Percentiles rank a stretch among this genome's conserved stretches.
Evolutionary conservation across 2,329 filamentous ascomycete species (phyloP).

Genomic region (Pseudogymnoascus sp.): DNA sequence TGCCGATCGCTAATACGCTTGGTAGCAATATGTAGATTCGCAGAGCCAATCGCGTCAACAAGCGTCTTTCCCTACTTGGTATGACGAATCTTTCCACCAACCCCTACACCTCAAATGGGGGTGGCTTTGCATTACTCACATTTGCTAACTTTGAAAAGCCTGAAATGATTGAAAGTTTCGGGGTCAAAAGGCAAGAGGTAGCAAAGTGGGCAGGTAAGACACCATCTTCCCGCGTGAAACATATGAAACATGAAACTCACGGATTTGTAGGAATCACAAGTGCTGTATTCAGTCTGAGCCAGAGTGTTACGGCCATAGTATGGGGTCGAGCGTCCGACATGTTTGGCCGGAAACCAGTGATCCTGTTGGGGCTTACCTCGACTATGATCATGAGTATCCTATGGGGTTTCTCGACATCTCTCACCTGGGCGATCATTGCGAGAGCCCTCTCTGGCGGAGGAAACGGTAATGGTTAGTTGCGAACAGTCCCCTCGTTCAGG

Average conservation of each 20-base stretch:
- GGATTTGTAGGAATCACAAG: conserved; percentile 43
- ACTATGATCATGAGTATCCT: conserved; percentile 76
- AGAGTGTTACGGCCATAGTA: conserved; percentile 61
- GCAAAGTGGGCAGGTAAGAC: conserved; percentile 64
- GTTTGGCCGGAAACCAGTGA: conserved; percentile 73
- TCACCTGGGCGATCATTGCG: conserved; percentile 71
- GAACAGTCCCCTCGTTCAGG: background rate
- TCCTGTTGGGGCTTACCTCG: conserved; percentile 62
- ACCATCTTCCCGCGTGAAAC: background rate
- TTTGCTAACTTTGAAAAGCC: conserved; percentile 37
- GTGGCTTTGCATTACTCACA: background rate
- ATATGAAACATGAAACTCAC: conserved; percentile 11
- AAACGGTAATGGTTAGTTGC: conserved; percentile 68
- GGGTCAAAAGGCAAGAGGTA: conserved; percentile 60
- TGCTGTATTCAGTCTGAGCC: conserved; percentile 62
- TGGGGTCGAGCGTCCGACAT: conserved; percentile 73
- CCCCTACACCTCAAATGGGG: background rate
- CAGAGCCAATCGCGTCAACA: conserved; percentile 65
- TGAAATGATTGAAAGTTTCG: conserved; percentile 77
- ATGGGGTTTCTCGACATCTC: conserved; percentile 74
- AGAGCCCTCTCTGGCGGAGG: conserved; percentile 72
- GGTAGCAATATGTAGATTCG: conserved; percentile 67
- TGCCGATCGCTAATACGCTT: conserved; percentile 6
- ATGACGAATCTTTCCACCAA: conserved; percentile 15
- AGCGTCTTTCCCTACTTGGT: conserved; percentile 36